These are phyloP conservation scores for Monoraphidium neglectum DNA, from an alignment of 139 green algal species.

Conservation along the genomic window DNA sequence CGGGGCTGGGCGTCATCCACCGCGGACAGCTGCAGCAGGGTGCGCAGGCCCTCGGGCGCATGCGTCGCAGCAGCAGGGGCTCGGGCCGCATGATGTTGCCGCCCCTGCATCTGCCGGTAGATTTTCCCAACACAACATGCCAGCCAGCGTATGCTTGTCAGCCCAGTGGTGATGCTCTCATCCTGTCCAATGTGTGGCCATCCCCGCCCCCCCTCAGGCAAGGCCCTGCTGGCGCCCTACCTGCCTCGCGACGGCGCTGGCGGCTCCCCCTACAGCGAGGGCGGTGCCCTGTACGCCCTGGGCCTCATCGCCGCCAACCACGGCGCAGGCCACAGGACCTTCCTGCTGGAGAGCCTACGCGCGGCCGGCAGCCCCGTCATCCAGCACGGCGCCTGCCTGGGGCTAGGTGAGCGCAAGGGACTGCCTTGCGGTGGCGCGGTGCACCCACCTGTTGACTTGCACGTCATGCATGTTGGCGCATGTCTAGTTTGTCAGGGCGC, in stretches of 20 bases:
- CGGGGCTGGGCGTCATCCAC: slow-evolving; percentile 97
- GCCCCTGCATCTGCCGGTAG: neutral
- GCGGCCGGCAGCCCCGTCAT: slow-evolving; percentile 82
- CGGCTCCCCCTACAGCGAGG: slow-evolving; percentile 74
- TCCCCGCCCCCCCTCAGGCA: slow-evolving; percentile 17
- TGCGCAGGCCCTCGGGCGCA: too few relatives aligned
- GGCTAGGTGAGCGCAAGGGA: slow-evolving; percentile 68
- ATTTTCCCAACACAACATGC: too few relatives aligned
- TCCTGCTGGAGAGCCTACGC: slow-evolving; percentile 88
- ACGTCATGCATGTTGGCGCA: too few relatives aligned
- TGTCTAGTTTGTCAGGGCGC: too few relatives aligned
- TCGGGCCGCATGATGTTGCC: too few relatives aligned
- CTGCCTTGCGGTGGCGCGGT: neutral
- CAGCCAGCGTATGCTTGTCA: too few relatives aligned
- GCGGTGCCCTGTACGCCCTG: slow-evolving; percentile 96
- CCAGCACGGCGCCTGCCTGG: slow-evolving; percentile 97
- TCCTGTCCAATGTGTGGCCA: neutral
- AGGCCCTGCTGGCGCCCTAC: slow-evolving; percentile 92
- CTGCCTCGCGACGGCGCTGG: slow-evolving; percentile 78
- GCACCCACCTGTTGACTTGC: neutral
- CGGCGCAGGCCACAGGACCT: slow-evolving; percentile 73
- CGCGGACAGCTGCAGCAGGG: slow-evolving; percentile 84
- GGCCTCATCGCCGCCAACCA: slow-evolving; percentile 97
- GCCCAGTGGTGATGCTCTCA: neutral
- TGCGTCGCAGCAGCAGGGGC: too few relatives aligned